Evolutionary conservation across 257 asterid species (phyloP), one percentile per base, ranked within the genome.

Genomic region (Primulina huaijiensis): DNA sequence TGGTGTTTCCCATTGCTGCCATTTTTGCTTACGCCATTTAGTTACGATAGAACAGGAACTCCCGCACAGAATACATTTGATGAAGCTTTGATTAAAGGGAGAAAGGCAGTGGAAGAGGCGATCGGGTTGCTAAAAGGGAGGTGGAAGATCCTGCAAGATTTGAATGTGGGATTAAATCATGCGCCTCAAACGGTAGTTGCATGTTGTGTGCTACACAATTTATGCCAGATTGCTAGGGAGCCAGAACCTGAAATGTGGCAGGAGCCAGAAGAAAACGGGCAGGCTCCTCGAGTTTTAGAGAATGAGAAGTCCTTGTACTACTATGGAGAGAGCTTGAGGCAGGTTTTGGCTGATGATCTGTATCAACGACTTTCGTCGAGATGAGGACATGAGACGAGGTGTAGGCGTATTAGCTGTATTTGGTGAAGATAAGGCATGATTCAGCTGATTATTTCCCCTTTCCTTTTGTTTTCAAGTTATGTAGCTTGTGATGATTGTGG

Each of bases 191-290:
- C 97, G 0, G 84, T 91, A 27, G 99, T 89, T 25, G 99, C 99
- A 3, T 94, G 99, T 40, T 94, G 99, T 52, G 99, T 94, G 64
- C 75, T 94, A 90, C 99, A 94, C 79, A 94, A 94, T 77, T 62
- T 91, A 80, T 94, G 99, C 72, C 99, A 94, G 83, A 81, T 94
- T 50, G 99, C 99, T 0, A 81, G 90, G 83, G 99, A 94, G 83
- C 98, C 98, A 2, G 99, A 94, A 69, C 98, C 97, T 9, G 99
- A 94, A 84, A 78, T 84, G 69, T 91, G 97, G 94, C 88, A 83
- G 86, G 99, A 94, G 83, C 98, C 95, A 0, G 98, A 91, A 64
- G 98, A 94, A 81, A 94, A 79, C 65, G 97, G 95, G 5, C 86
- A 86, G 10, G 79, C 87, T 55, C 97, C 97, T 0, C 78, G 97